These are phyloP conservation scores for Torulaspora microellipsoides DNA, from an alignment of 805 yeast genomes.

Conservation along the genomic window DNA sequence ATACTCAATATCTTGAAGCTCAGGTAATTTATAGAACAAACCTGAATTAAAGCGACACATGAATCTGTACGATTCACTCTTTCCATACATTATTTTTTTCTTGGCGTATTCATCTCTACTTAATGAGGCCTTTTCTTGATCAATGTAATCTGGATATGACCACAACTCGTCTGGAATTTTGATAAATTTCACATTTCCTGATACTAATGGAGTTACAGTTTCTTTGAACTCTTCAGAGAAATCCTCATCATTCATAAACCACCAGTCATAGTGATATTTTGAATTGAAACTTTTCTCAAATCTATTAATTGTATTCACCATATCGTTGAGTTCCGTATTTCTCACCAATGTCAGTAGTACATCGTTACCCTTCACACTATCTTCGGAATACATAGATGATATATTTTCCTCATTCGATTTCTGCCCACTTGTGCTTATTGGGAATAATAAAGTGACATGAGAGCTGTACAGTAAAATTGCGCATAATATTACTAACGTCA, in stretches of 20 bases:
- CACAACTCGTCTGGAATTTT: slow-evolving; percentile 53
- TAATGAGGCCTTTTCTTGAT: slow-evolving; percentile 43
- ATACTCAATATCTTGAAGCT: slow-evolving; percentile 71
- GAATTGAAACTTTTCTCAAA: slow-evolving; percentile 87
- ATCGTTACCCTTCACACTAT: slow-evolving; percentile 46
- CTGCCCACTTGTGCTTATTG: no score
- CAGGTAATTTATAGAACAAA: slow-evolving; percentile 69
- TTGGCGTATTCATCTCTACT: slow-evolving; percentile 77
- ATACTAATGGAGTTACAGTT: slow-evolving; percentile 48
- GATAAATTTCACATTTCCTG: slow-evolving; percentile 69
- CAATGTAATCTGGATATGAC: slow-evolving; percentile 52
- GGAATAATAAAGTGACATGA: no score
- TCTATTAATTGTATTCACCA: slow-evolving; percentile 62
- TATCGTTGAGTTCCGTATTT: slow-evolving; percentile 73
- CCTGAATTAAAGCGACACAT: slow-evolving; percentile 94
- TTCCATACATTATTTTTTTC: slow-evolving; percentile 72
- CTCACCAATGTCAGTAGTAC: slow-evolving; percentile 79
- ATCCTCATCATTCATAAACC: slow-evolving; percentile 79
- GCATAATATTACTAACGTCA: no score
- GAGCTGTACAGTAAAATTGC: no score
- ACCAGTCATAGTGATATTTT: slow-evolving; percentile 92
- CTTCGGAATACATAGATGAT: slow-evolving; percentile 1
- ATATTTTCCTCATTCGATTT: neutral
- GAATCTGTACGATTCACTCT: slow-evolving; percentile 75
- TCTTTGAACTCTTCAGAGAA: slow-evolving; percentile 64